phyloP scores from a whole-genome alignment of 371 early-diverging fungal species.

The Nematocida sp. region DNA sequence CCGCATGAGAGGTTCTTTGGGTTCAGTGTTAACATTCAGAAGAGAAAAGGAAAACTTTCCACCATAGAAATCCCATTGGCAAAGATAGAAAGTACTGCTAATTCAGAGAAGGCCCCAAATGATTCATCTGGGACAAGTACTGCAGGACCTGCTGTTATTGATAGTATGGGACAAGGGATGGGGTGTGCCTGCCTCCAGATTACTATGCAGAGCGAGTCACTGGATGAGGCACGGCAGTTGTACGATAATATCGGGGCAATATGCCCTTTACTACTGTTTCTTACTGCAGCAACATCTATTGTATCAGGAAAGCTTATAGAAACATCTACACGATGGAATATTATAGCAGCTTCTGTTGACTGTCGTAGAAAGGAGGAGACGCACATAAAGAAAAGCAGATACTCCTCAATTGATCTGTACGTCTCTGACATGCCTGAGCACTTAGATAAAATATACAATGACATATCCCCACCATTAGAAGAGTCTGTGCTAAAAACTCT shows the following conservation, averaged over 20 bases:
- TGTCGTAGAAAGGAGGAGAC: constrained; percentile 85
- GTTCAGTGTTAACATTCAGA: constrained; percentile 63
- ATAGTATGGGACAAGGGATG: constrained; percentile 98
- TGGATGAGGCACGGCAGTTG: constrained; percentile 82
- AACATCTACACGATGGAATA: constrained; percentile 94
- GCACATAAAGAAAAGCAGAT: constrained; percentile 85
- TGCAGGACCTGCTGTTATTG: constrained; percentile 86
- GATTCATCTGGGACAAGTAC: not conserved
- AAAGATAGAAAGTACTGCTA: constrained; percentile 25
- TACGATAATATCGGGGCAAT: constrained; percentile 90
- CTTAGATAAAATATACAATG: constrained; percentile 79
- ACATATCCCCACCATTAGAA: constrained; percentile 80
- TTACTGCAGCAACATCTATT: constrained; percentile 87
- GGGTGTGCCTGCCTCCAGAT: constrained; percentile 96
- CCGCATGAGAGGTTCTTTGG: constrained; percentile 61
- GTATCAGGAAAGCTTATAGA: constrained; percentile 87
- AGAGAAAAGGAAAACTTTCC: constrained; percentile 56
- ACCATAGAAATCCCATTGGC: constrained; percentile 45
- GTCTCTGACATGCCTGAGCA: constrained; percentile 71
- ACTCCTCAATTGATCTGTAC: constrained; percentile 87
- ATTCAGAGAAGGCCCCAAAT: not conserved
- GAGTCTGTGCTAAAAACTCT: constrained; percentile 75
- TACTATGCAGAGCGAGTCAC: constrained; percentile 91
- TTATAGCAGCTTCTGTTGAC: constrained; percentile 86
- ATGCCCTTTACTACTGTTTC: constrained; percentile 86